phyloP scores from a whole-genome alignment of 371 early-diverging fungal species.

The Mucor circinelloides region DNA sequence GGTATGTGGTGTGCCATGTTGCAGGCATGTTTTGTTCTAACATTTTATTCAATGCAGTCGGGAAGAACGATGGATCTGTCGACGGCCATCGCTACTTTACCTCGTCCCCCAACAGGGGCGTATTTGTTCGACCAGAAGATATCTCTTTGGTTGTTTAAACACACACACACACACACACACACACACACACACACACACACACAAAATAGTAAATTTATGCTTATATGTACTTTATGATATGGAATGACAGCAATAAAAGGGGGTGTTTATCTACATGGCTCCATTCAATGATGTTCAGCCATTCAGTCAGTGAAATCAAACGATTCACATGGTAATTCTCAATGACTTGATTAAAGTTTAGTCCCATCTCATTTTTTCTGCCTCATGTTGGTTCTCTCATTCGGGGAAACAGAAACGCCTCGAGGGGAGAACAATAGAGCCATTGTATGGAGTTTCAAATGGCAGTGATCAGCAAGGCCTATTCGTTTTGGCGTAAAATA shows the following conservation, averaged over 20 bases:
- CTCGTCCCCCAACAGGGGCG: conserved; percentile 24
- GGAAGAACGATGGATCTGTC: conserved; percentile 34
- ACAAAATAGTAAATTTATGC: not conserved
- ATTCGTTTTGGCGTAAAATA: not conserved
- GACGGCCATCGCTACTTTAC: conserved; percentile 33
- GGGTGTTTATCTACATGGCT: too few species aligned
- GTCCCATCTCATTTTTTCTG: not conserved
- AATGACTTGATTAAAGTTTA: not conserved
- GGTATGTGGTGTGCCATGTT: conserved; percentile 14
- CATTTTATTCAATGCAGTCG: conserved; percentile 11
- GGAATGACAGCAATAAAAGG: too few species aligned
- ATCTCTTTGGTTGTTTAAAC: conserved; percentile 11
- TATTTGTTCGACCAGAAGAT: conserved; percentile 35
- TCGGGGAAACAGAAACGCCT: not conserved
- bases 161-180: too few species aligned
- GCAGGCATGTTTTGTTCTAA: not conserved
- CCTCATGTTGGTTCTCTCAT: not conserved
- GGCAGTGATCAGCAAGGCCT: not conserved
- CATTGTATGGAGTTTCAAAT: not conserved
- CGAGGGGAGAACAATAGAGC: not conserved
- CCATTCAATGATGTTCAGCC: too few species aligned
- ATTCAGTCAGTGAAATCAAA: too few species aligned
- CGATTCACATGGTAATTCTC: too few species aligned
- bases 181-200: too few species aligned
- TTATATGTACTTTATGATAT: not conserved